Conservation (phyloP, 805 yeast species). For the Candida sonorensis region DNA sequence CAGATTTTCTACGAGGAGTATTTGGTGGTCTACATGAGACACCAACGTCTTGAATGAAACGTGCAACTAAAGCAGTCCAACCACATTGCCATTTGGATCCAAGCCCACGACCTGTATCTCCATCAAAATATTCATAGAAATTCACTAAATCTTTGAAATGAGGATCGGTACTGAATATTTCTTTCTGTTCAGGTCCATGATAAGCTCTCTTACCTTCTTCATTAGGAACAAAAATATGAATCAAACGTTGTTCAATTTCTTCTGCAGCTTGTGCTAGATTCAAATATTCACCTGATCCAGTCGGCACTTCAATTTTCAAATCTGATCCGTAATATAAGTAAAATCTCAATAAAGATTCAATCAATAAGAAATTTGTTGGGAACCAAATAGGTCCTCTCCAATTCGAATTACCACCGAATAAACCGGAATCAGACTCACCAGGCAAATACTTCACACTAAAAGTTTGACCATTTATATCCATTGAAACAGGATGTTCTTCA, state of each 20-base stretch:
- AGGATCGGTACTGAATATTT: constrained; percentile 49
- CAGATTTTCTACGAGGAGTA: constrained; percentile 22
- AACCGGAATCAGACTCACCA: constrained; percentile 86
- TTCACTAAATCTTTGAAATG: constrained; percentile 69
- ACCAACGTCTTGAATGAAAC: constrained; percentile 87
- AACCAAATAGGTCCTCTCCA: constrained; percentile 99
- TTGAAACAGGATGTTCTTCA: constrained; percentile 73
- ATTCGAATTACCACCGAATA: constrained; percentile 94
- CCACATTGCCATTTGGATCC: constrained; percentile 96
- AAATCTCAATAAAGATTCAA: constrained; percentile 82
- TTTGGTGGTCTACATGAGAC: constrained; percentile 52
- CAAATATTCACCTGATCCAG: constrained; percentile 67
- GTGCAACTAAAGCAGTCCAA: constrained; percentile 91
- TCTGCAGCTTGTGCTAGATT: constrained; percentile 88
- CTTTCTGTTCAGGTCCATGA: constrained; percentile 57
- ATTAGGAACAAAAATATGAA: constrained; percentile 67
- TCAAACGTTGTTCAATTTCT: constrained; percentile 79
- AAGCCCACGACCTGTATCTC: constrained; percentile 89
- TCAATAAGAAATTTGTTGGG: constrained; percentile 79
- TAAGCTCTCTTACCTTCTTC: constrained; percentile 60
- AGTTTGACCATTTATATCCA: constrained; percentile 72
- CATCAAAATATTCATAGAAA: constrained; percentile 86
- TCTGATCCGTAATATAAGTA: constrained; percentile 83
- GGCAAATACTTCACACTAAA: constrained; percentile 72
- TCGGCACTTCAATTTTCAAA: constrained; percentile 82